Evolutionary conservation across 306 rosid species (phyloP).

Genomic region (Cicer pinnatifidum): DNA sequence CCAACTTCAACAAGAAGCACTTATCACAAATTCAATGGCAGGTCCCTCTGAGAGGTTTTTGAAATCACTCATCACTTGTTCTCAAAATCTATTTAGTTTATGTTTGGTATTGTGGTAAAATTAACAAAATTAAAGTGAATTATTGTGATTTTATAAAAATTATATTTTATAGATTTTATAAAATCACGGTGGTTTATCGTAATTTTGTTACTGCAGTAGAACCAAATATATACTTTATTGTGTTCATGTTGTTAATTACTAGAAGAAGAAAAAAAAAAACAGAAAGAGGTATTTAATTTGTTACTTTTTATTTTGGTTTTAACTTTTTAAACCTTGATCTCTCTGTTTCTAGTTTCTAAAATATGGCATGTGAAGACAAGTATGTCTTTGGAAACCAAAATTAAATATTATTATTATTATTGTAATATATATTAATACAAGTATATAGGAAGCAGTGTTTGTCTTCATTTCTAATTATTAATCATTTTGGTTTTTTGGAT

Average conservation of each 20-base stretch:
- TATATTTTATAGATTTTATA: no score
- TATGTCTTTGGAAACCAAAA: slow-evolving; percentile 45
- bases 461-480: slow-evolving; percentile 39
- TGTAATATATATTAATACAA: slow-evolving; percentile 49
- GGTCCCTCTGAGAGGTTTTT: slow-evolving; percentile 44
- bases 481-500: not conserved
- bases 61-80: not conserved
- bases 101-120: no score
- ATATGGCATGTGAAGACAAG: slow-evolving; percentile 50
- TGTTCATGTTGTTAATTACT: slow-evolving; percentile 32
- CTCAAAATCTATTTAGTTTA: not conserved
- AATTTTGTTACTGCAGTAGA: no score
- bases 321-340: slow-evolving; percentile 7
- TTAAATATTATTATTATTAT: not conserved
- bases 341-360: slow-evolving; percentile 29
- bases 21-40: slow-evolving; percentile 51
- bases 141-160: no score
- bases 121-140: no score
- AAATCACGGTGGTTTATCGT: no score
- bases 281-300: slow-evolving; percentile 37
- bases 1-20: slow-evolving; percentile 64
- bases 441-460: slow-evolving; percentile 46
- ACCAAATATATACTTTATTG: not conserved
- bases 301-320: not conserved
- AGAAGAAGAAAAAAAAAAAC: not conserved